Base-by-base conservation (phyloP, 129 eudicot species). In the Heracleum sosnowskyi region DNA sequence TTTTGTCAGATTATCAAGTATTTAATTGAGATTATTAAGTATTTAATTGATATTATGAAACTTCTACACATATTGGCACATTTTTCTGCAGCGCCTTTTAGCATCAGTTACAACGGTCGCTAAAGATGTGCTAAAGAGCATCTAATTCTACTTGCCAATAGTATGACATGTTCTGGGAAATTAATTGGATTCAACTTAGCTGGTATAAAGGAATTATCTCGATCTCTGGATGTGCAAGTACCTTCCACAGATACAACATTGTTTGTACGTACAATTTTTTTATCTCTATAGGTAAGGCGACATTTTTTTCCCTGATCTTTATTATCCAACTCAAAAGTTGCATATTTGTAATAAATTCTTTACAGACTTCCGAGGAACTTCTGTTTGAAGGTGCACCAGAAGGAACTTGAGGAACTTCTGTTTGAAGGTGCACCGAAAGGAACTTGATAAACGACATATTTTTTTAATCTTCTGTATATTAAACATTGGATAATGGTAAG, bases 231-330 rank as follows among this genome's bases (percentile, higher is more conserved):
- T 82, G 90, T 91, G 71, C 98, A 95, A 90, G 92, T 88, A 42
- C 98, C 98, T n/a, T 95, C 91, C 69, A 90, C 91, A n/a, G 97
- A 88, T 77, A 97, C 98, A 9, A 95, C 98, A 42, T 79, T 91
- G n/a, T 95, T 87, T 85, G 97, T 94, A 91, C 83, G 98, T 24
- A 66, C 17, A 6, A 49, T 49, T 44, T 46, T 47, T 46, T 1
- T 11, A 5, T 57, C 2, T 33, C 39, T 76, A 39, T 47, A 70
- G 46, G 47, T 24, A 71, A 24, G 12, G 4, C 24, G 41, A 71
- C 62, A 28, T 76, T n/a, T 29, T 76, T 24, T 60, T n/a, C n/a
- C n/a, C 68, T 71, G 17, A 15, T 13, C 17, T 13, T 41, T 28
- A 34, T 11, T 31, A 12, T 9, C 36, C 31, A 18, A 12, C 16